Conservation (phyloP, 176 grass and related monocot species). For the Rhipidocladum racemiflorum region DNA sequence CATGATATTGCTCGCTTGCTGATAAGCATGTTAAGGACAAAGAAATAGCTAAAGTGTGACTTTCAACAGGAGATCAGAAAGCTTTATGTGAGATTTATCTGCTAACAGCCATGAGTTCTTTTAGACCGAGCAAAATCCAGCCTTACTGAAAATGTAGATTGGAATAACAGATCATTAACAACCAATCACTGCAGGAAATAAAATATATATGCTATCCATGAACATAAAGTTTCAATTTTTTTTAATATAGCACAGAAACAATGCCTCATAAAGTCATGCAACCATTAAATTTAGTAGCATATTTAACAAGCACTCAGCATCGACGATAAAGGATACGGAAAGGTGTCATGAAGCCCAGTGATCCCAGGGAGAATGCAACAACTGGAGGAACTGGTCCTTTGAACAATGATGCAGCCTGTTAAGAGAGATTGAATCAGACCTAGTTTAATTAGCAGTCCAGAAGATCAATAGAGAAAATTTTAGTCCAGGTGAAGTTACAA, state of each 20-base stretch:
- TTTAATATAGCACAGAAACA: neutral
- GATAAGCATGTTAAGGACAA: constrained; percentile 54
- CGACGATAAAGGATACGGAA: constrained; percentile 73
- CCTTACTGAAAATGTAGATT: neutral
- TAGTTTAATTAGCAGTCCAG: constrained; percentile 19
- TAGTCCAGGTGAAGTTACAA: neutral
- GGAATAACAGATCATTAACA: neutral
- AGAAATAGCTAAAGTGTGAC: neutral
- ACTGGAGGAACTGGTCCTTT: constrained; percentile 97
- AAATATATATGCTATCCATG: neutral
- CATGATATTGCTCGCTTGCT: constrained; percentile 78
- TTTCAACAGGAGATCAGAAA: neutral
- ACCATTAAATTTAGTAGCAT: constrained; percentile 12
- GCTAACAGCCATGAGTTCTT: neutral
- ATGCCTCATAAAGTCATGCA: neutral
- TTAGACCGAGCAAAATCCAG: constrained; percentile 9
- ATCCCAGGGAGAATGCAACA: constrained; percentile 89
- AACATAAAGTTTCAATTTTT: neutral
- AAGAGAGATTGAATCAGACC: constrained; percentile 15
- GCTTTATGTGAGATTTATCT: neutral
- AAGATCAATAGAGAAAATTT: neutral
- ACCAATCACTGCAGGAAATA: neutral
- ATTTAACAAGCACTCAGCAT: neutral
- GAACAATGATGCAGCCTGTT: constrained; percentile 93
- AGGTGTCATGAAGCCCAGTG: constrained; percentile 95